Conservation (phyloP, 305 asterid species). For the Fraxinus floribunda region DNA sequence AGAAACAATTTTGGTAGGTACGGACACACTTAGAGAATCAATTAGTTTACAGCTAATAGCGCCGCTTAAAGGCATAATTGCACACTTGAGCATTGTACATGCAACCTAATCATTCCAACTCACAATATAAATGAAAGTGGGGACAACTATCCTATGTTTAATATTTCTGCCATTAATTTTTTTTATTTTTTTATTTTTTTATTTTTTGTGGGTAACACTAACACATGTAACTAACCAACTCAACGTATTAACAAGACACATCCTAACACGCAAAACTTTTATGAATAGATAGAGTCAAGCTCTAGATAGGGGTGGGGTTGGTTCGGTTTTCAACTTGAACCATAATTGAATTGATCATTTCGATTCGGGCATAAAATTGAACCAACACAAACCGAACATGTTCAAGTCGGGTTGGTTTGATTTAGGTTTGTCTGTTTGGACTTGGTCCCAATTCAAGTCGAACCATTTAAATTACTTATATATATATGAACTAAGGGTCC, state of each 20-base stretch:
- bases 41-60: slow-evolving; percentile 43
- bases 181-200: too few species aligned
- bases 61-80: slow-evolving; percentile 35
- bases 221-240: not conserved
- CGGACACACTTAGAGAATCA: slow-evolving; percentile 1
- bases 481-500: too few species aligned
- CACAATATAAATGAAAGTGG: slow-evolving; percentile 9
- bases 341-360: not conserved
- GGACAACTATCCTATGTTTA: not conserved
- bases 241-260: not conserved
- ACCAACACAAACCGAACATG: not conserved
- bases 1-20: slow-evolving; percentile 41
- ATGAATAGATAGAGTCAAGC: not conserved
- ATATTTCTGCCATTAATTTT: not conserved
- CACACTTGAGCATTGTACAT: slow-evolving; percentile 10
- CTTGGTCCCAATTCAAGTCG: not conserved
- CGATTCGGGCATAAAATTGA: not conserved
- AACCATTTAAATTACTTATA: not conserved
- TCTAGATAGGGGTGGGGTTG: not conserved
- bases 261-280: too few species aligned
- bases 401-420: not conserved
- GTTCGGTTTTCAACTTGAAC: not conserved
- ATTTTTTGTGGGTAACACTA: not conserved
- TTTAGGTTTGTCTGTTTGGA: too few species aligned
- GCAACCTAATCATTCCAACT: slow-evolving; percentile 23